A percentile compares a stretch with the other conserved stretches of the same genome.
Evolutionary conservation across 495 filamentous ascomycete genomes (phyloP).

Genomic region (Pseudoneurospora amorphoporcata): DNA sequence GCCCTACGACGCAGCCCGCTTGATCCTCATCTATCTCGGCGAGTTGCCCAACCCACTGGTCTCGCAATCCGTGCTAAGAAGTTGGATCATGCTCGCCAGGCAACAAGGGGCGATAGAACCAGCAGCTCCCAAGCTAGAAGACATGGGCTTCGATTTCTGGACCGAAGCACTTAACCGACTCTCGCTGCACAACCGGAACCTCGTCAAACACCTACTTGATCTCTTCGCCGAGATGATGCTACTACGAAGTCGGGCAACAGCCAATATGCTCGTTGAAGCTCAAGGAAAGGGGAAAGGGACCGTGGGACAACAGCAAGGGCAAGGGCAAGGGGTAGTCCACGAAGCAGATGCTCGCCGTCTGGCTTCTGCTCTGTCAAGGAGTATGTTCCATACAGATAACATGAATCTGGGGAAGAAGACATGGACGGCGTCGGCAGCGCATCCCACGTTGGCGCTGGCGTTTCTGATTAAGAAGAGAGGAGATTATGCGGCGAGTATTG

Average conservation of each 20-base stretch:
- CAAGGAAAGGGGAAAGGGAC: neutral
- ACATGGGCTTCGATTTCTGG: conserved; percentile 24
- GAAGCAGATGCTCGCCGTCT: conserved; percentile 19
- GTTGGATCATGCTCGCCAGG: conserved; percentile 19
- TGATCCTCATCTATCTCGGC: conserved; percentile 18
- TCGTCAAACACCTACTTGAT: conserved; percentile 16
- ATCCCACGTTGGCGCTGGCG: conserved; percentile 21
- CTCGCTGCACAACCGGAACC: conserved; percentile 14
- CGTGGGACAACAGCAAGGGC: neutral
- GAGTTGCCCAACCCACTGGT: conserved; percentile 19
- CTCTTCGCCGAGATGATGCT: conserved; percentile 19
- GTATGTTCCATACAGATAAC: conserved; percentile 17
- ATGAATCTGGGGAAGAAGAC: conserved; percentile 2
- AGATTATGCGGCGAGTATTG: conserved; percentile 12
- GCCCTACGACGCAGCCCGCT: conserved; percentile 14
- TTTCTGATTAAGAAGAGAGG: conserved; percentile 21
- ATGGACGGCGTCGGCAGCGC: too few species aligned
- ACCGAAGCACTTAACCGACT: conserved; percentile 23
- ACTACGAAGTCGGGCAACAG: neutral
- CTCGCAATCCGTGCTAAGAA: conserved; percentile 11
- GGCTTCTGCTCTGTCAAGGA: conserved; percentile 13
- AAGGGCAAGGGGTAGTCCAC: neutral
- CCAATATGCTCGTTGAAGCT: neutral
- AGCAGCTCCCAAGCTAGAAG: conserved; percentile 9
- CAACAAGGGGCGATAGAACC: conserved; percentile 21